phyloP scores from a whole-genome alignment of 352 stramenopile species.

The Phytophthora parvispora region DNA sequence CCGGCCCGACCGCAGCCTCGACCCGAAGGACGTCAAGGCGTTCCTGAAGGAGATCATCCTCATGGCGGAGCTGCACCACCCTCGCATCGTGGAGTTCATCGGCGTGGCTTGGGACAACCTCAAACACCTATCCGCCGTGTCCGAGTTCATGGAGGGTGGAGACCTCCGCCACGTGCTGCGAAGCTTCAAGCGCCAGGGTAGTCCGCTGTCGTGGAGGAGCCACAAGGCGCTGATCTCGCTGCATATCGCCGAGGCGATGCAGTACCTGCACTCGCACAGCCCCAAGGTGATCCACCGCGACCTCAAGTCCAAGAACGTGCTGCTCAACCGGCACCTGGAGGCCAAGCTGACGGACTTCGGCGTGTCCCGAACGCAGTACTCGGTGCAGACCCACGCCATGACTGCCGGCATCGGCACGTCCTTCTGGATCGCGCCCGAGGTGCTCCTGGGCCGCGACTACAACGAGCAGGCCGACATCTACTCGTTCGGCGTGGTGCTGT shows the following conservation, averaged over 20 bases:
- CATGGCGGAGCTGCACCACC: conserved; percentile 50
- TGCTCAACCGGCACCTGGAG: conserved; percentile 60
- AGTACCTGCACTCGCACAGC: conserved; percentile 55
- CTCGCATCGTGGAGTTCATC: conserved; percentile 54
- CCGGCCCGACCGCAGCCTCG: conserved; percentile 36
- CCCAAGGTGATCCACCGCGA: conserved; percentile 57
- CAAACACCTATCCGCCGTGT: conserved; percentile 49
- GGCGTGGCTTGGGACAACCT: conserved; percentile 54
- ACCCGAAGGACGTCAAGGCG: conserved; percentile 41
- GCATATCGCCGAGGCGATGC: conserved; percentile 55
- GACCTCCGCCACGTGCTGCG: conserved; percentile 55
- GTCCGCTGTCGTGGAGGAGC: conserved; percentile 38
- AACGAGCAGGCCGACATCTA: conserved; percentile 49
- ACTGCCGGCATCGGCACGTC: conserved; percentile 46
- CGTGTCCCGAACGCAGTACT: conserved; percentile 45
- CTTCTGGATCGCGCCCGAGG: conserved; percentile 48
- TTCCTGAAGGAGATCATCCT: conserved; percentile 57
- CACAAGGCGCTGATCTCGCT: conserved; percentile 54
- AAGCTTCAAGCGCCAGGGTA: conserved; percentile 40
- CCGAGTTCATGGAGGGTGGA: conserved; percentile 60
- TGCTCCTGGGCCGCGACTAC: conserved; percentile 45
- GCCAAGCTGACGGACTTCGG: conserved; percentile 82
- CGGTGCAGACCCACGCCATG: conserved; percentile 47
- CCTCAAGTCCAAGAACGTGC: conserved; percentile 51
- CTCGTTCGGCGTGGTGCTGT: conserved; percentile 52